Evolutionary conservation across 352 stramenopile species (phyloP).

Genomic region (Phytopythium vexans): DNA sequence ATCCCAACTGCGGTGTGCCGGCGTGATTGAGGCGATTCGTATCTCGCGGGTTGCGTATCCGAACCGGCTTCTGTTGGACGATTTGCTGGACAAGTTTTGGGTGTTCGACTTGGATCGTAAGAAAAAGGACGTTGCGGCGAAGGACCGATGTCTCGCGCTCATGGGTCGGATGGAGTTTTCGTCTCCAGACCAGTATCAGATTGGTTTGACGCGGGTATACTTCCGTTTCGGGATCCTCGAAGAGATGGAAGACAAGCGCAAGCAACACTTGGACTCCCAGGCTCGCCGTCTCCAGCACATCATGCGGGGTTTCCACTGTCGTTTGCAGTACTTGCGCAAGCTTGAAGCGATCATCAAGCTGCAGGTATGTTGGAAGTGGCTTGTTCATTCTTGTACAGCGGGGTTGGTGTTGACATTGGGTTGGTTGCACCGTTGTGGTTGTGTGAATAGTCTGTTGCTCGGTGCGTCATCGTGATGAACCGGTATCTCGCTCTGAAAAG

Average conservation of each 20-base stretch:
- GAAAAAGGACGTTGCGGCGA: constrained; percentile 36
- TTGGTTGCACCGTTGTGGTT: constrained; percentile 8
- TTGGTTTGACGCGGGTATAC: constrained; percentile 74
- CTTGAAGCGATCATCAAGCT: constrained; percentile 72
- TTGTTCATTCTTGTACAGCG: not conserved
- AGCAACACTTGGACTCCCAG: constrained; percentile 47
- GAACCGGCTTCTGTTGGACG: constrained; percentile 91
- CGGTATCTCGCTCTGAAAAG: constrained; percentile 60
- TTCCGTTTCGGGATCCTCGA: constrained; percentile 80
- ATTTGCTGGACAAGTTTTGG: constrained; percentile 79
- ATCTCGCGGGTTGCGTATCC: constrained; percentile 98
- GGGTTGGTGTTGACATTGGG: constrained; percentile 3
- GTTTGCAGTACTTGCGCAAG: constrained; percentile 62
- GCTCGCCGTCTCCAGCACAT: constrained; percentile 66
- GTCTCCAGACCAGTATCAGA: constrained; percentile 74
- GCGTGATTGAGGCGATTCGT: constrained; percentile 99
- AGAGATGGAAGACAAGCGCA: constrained; percentile 72
- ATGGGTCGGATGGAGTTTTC: constrained; percentile 65
- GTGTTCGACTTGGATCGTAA: constrained; percentile 48
- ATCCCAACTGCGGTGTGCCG: constrained; percentile 96
- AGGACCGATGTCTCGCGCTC: constrained; percentile 44
- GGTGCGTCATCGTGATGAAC: constrained; percentile 76
- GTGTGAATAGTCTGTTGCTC: constrained; percentile 60
- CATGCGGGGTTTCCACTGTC: constrained; percentile 65
- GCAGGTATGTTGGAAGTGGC: constrained; percentile 29